Evolutionary conservation across 202 grass and related monocot species (phyloP).

Genomic region (Dendrocalamus latiflorus): DNA sequence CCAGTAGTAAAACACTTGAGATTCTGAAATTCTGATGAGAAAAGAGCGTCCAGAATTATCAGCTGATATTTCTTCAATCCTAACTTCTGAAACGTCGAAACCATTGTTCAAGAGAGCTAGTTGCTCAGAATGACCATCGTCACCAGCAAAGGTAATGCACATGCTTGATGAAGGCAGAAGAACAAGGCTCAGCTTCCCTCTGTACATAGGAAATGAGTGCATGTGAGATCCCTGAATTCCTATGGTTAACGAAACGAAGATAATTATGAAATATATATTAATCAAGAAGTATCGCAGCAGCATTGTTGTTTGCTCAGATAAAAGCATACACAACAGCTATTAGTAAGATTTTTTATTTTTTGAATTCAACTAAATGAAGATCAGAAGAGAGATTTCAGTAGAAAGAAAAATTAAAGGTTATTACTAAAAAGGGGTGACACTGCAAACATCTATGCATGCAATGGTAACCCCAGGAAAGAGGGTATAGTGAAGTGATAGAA

Average conservation of each 20-base stretch:
- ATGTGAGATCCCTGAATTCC: constrained; percentile 22
- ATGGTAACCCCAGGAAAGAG: neutral
- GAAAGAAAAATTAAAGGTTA: neutral
- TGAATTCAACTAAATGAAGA: neutral
- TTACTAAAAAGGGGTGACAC: neutral
- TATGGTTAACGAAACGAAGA: constrained; percentile 6
- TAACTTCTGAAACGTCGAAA: constrained; percentile 40
- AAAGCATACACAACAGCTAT: neutral
- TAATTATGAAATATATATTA: neutral
- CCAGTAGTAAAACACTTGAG: constrained; percentile 84
- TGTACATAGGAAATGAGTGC: constrained; percentile 38
- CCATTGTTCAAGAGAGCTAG: constrained; percentile 49
- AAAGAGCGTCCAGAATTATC: constrained; percentile 84
- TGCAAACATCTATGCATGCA: neutral
- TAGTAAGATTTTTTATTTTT: neutral
- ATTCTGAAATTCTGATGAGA: constrained; percentile 51
- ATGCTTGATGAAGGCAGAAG: constrained; percentile 76
- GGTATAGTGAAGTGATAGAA: neutral
- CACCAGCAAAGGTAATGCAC: constrained; percentile 61
- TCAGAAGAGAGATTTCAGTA: neutral
- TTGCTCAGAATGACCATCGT: constrained; percentile 67
- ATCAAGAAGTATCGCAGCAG: neutral
- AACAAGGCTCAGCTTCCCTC: constrained; percentile 74
- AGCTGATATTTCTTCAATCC: constrained; percentile 74
- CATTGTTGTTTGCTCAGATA: neutral